phyloP scores from a whole-genome alignment of 2,329 filamentous ascomycete genomes.

The Fusarium pseudocircinatum region DNA sequence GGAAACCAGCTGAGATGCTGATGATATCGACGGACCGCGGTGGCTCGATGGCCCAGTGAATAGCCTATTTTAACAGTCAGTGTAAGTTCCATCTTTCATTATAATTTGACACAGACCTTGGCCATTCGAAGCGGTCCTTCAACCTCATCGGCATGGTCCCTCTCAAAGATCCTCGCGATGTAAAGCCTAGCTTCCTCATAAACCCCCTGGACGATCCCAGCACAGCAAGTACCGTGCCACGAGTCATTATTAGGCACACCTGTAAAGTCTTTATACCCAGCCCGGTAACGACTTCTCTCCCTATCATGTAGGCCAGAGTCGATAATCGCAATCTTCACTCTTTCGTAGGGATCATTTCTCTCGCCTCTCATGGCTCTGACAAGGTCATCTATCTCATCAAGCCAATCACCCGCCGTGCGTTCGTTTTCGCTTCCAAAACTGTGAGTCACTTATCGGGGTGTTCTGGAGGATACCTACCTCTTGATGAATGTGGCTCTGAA shows the following conservation, averaged over 20 bases:
- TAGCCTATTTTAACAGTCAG: neutral
- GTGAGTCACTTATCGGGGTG: rapidly evolving
- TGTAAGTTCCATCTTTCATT: no score
- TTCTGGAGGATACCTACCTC: rapidly evolving
- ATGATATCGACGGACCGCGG: neutral
- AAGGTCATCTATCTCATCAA: rapidly evolving
- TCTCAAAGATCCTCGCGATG: neutral
- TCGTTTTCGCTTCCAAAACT: rapidly evolving
- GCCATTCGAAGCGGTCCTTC: rapidly evolving
- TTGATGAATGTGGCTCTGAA: rapidly evolving
- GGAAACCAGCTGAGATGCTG: neutral
- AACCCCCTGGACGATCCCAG: rapidly evolving
- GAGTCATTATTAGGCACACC: rapidly evolving
- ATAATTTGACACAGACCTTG: no score
- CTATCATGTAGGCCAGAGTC: neutral
- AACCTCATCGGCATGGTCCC: rapidly evolving
- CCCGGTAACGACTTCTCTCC: rapidly evolving
- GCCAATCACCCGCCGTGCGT: rapidly evolving
- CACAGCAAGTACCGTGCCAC: neutral
- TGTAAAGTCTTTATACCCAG: neutral
- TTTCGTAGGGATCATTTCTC: rapidly evolving
- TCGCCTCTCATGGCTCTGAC: rapidly evolving
- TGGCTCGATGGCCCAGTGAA: neutral
- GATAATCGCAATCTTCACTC: neutral
- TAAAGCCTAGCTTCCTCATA: neutral